Base-by-base conservation (phyloP, 371 early-diverging fungal genomes). In the Fennellomyces sp. region DNA sequence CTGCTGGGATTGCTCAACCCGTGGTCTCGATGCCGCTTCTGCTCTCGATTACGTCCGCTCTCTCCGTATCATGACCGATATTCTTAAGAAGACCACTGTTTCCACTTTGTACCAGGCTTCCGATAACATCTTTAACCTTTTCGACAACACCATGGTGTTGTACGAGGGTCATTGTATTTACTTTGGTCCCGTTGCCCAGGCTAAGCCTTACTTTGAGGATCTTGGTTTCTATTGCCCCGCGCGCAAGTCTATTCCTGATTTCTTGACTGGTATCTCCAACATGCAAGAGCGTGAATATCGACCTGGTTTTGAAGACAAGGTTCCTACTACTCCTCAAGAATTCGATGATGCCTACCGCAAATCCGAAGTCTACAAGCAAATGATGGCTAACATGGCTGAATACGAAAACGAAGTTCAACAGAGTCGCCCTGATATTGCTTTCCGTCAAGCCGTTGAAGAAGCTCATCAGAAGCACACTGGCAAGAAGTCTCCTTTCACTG, bases 1-100 rank as follows among this genome's bases (percentile, higher is more conserved):
- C 38, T 74, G 88, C 41, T 82, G 88, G 76, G 90, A 92, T 58
- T 89, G 88, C 52, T 81, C 85, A 25, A 88, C 88, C 3, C 82
- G 80, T 45, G 92, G 91, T 38, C 68, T 93, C 27, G 94, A 94
- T 72, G 79, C 88, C 13, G 83, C 88, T 47, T 89, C 88, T 25
- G 91, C 93, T 33, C 68, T 86, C 5, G 83, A 86, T 55, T 84
- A 84, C 39, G 63, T 85, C 10, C 68, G 77, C 45, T 75, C 79
- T 10, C 69, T 88, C 13, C 80, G 81, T 57, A 76, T 80, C 52
- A 69, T 73, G 61, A 73, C 78, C 15, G 79, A 83, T 33, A 69
- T 76, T 10, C 56, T 74, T 51, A 78, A 83, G 45, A 83, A 83
- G 53, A 72, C 85, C 17, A 78, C 85, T 8, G 61, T 83, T 41